Conservation (phyloP, 148 eudicot species). For the Linanthus parryae region DNA sequence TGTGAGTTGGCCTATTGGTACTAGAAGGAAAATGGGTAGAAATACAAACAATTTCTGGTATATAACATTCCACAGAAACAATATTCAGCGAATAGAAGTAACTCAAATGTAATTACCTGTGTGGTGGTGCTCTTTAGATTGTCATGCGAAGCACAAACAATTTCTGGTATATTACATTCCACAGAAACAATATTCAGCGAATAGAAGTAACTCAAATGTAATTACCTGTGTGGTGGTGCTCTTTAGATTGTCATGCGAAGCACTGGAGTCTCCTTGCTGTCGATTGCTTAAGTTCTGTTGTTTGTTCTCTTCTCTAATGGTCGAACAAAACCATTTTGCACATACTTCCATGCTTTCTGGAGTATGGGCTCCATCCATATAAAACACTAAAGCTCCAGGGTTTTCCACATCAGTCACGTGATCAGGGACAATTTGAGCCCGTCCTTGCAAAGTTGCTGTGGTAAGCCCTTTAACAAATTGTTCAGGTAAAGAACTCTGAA, state of each 20-base stretch:
- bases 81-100: too few relatives aligned
- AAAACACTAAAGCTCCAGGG: conserved; percentile 63
- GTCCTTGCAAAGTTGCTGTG: conserved; percentile 71
- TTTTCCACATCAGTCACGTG: conserved; percentile 45
- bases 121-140: conserved; percentile 31
- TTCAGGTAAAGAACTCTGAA: conserved; percentile 69
- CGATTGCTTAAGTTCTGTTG: conserved; percentile 15
- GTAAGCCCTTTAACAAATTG: conserved; percentile 79
- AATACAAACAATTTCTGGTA: too few relatives aligned
- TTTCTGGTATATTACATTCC: too few relatives aligned
- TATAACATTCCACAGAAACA: too few relatives aligned
- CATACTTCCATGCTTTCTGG: conserved; percentile 99
- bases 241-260: conserved; percentile 25
- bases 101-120: conserved; percentile 55
- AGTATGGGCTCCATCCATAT: conserved; percentile 97
- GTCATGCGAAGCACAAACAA: too few relatives aligned
- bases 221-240: conserved; percentile 61
- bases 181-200: too few relatives aligned
- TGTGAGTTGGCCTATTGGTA: too few relatives aligned
- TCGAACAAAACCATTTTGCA: conserved; percentile 80
- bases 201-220: too few relatives aligned
- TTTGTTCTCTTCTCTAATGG: conserved; percentile 42
- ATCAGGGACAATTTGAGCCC: conserved; percentile 85
- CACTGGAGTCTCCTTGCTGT: conserved; percentile 16
- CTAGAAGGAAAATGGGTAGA: too few relatives aligned